Evolutionary conservation across 345 rosid species (phyloP), one percentile per base, ranked within the genome.

Genomic region (Eucalyptus rudis): DNA sequence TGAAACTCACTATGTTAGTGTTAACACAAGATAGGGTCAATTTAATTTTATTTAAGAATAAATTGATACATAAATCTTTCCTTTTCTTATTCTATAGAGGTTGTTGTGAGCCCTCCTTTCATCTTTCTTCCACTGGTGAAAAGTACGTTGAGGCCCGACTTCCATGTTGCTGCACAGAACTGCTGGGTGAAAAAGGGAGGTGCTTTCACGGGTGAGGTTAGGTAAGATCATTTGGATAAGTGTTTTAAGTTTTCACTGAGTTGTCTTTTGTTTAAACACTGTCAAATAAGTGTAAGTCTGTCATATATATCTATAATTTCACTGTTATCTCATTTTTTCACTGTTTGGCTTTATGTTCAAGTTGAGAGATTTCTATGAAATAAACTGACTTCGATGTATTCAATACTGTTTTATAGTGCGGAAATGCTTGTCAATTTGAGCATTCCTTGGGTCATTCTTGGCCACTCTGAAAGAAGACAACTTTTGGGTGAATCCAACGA

Each of bases 161-260:
- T 97, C 59, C 93, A 93, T 89, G 98, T 96, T 64, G 98, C 98
- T 24, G 99, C 99, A 3, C 99, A 97, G 89, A 97, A 97, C 92
- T 97, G 99, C 87, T 97, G 99, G 99, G 97, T 97, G 59, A 94
- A 94, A 91, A 97, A 97, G 86, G 99, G 99, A 56, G 99, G 99
- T 91, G 99, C 99, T 87, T 97, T 90, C 96, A 97, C 99, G 3
- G 99, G 99, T 64, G 99, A 97, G 89, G 94, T 97, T 87, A 96
- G 99, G 99, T 96, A 90, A 36, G 88, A 24, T 54, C 84, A 40
- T 76, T 76, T 76, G 45, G 27, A 76, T 40, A 6, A 20, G 27
- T 76, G 16, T 36, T 76, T 76, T 40, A 40, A 10, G 47, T 44
- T 12, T 76, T 20, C 29, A 76, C 16, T 76, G 13, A 76, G 47